phyloP scores from a whole-genome alignment of 805 yeast genomes.

The Starmerella lactis-condensi region DNA sequence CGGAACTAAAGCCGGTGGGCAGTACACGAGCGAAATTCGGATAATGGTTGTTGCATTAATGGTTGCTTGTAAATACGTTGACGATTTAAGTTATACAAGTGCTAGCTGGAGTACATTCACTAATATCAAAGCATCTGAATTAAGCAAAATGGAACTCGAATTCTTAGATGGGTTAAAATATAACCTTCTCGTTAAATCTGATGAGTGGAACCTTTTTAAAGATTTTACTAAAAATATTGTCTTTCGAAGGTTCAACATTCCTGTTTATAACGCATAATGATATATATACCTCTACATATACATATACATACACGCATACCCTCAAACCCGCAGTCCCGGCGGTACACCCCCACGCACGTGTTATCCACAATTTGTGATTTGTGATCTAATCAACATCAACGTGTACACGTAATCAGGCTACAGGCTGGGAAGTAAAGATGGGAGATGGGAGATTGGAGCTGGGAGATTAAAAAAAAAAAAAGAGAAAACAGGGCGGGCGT shows the following conservation, averaged over 20 bases:
- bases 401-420: too few species aligned
- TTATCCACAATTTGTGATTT: too few species aligned
- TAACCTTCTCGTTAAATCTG: constrained; percentile 29
- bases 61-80: constrained; percentile 76
- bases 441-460: too few species aligned
- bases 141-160: constrained; percentile 47
- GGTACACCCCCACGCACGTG: too few species aligned
- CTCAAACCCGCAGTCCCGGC: too few species aligned
- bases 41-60: constrained; percentile 45
- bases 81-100: constrained; percentile 83
- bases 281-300: background rate
- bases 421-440: too few species aligned
- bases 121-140: constrained; percentile 36
- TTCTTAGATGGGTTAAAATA: constrained; percentile 46
- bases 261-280: background rate
- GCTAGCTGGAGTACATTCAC: constrained; percentile 85
- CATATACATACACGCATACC: too few species aligned
- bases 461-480: too few species aligned
- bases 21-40: constrained; percentile 23
- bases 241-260: constrained; percentile 5
- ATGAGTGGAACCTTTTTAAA: constrained; percentile 20
- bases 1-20: constrained; percentile 15
- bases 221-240: background rate
- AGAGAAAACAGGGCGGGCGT: too few species aligned
- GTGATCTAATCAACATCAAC: too few species aligned